These are phyloP conservation scores for Stemphylium lycopersici DNA, from an alignment of 2,329 filamentous ascomycete species.

Conservation along the genomic window DNA sequence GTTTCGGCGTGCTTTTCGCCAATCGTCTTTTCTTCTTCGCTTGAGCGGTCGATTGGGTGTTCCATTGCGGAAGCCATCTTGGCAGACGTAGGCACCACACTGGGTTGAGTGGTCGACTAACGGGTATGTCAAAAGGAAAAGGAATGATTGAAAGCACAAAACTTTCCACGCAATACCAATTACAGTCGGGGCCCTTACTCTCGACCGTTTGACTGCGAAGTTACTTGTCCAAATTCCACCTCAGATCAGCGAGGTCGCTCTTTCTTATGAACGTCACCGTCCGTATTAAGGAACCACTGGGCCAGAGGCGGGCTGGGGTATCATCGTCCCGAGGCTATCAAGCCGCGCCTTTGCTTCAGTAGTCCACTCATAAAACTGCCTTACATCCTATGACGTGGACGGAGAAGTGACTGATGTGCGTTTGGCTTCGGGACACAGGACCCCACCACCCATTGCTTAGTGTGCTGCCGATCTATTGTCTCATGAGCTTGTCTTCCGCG, in stretches of 20 bases:
- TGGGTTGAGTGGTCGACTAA: background rate
- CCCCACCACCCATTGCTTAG: too few relatives aligned
- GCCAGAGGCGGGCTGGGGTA: conserved; percentile 6
- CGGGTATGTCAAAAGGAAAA: too few relatives aligned
- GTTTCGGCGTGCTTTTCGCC: conserved; percentile 15
- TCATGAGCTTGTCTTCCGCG: too few relatives aligned
- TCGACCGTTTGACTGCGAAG: conserved; percentile 3
- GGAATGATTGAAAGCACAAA: background rate
- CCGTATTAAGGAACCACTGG: background rate
- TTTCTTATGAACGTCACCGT: conserved; percentile 6
- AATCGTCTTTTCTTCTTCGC: conserved; percentile 30
- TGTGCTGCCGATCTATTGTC: too few relatives aligned
- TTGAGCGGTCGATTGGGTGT: conserved; percentile 22
- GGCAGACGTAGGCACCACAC: background rate
- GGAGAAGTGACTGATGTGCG: background rate
- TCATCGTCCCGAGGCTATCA: conserved; percentile 23
- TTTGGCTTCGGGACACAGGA: too few relatives aligned
- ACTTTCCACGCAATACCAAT: background rate
- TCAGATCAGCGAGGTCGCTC: background rate
- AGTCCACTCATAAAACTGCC: background rate
- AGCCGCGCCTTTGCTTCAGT: background rate
- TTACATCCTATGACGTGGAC: background rate
- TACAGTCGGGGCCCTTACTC: background rate
- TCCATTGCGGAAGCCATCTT: conserved; percentile 33
- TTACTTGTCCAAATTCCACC: background rate